Percentiles rank a stretch among this genome's conserved stretches.
phyloP scores from a whole-genome alignment of 768 basidiomycete species.

The Zangia roseola region DNA sequence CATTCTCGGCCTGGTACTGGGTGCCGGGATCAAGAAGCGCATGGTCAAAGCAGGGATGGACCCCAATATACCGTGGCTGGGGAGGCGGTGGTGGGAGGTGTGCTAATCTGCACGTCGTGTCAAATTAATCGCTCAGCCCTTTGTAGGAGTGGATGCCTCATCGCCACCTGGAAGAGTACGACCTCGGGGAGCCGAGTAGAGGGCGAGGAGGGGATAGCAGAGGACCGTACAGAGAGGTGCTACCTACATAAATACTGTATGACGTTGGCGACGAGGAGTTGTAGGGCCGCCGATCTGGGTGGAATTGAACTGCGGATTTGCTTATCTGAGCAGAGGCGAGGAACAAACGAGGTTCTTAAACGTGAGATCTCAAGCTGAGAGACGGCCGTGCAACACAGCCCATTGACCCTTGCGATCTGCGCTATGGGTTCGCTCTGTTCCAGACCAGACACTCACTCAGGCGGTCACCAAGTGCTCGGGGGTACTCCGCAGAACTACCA shows the following conservation, averaged over 20 bases:
- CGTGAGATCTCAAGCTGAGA: conserved; percentile 18
- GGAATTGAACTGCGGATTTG: background rate
- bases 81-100: conserved; percentile 85
- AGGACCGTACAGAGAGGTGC: conserved; percentile 43
- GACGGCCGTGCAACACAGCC: background rate
- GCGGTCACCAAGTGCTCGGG: conserved; percentile 50
- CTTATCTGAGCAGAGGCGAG: conserved; percentile 11
- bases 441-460: conserved; percentile 42
- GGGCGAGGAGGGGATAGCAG: conserved; percentile 33
- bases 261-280: too few relatives aligned
- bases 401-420: background rate
- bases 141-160: conserved; percentile 43
- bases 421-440: conserved; percentile 62
- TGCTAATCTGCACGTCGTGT: conserved; percentile 27
- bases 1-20: conserved; percentile 81
- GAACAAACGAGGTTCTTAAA: conserved; percentile 19
- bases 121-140: conserved; percentile 20
- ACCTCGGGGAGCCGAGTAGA: conserved; percentile 37
- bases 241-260: conserved; percentile 17
- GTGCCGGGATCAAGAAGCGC: conserved; percentile 79
- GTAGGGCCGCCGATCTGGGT: too few relatives aligned
- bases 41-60: conserved; percentile 78
- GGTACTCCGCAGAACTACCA: conserved; percentile 27
- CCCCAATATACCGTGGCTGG: conserved; percentile 61
- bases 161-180: conserved; percentile 52